Conservation (phyloP, 108 stramenopile genomes). For the Nitzschia palea region DNA sequence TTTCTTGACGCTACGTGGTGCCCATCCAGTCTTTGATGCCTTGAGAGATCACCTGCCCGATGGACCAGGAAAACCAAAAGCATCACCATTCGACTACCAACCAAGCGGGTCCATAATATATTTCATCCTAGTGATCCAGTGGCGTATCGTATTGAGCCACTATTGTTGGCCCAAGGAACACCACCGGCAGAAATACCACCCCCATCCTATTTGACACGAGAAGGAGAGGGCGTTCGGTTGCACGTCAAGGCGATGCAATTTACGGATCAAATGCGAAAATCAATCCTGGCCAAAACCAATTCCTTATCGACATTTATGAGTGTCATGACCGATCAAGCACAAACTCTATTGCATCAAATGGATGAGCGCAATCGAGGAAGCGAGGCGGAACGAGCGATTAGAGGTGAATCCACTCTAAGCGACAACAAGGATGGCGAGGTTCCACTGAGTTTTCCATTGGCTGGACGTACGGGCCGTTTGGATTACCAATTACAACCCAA, state of each 20-base stretch:
- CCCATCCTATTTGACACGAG: conserved; percentile 63
- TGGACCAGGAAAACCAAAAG: conserved; percentile 32
- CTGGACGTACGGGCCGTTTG: conserved; percentile 44
- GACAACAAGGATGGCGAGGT: not conserved
- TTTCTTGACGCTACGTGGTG: conserved; percentile 78
- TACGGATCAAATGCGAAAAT: conserved; percentile 52
- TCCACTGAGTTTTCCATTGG: conserved; percentile 52
- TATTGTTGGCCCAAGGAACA: conserved; percentile 55
- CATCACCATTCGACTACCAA: conserved; percentile 72
- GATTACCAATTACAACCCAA: conserved; percentile 71
- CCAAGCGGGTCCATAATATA: conserved; percentile 65
- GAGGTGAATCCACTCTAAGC: not conserved
- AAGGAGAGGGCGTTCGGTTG: conserved; percentile 68
- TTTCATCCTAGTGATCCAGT: conserved; percentile 84
- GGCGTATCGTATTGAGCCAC: conserved; percentile 80
- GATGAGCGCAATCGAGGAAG: conserved; percentile 6
- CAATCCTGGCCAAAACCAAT: conserved; percentile 27
- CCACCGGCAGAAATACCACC: conserved; percentile 45
- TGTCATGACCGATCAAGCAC: conserved; percentile 21
- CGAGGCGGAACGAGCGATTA: not conserved
- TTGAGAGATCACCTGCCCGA: conserved; percentile 47
- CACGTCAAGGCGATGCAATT: conserved; percentile 80
- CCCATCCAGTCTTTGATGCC: conserved; percentile 79
- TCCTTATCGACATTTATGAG: conserved; percentile 11
- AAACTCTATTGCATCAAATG: conserved; percentile 11